Evolutionary conservation across 495 filamentous ascomycete species (phyloP).

Genomic region (Rostrohypoxylon terebratum): DNA sequence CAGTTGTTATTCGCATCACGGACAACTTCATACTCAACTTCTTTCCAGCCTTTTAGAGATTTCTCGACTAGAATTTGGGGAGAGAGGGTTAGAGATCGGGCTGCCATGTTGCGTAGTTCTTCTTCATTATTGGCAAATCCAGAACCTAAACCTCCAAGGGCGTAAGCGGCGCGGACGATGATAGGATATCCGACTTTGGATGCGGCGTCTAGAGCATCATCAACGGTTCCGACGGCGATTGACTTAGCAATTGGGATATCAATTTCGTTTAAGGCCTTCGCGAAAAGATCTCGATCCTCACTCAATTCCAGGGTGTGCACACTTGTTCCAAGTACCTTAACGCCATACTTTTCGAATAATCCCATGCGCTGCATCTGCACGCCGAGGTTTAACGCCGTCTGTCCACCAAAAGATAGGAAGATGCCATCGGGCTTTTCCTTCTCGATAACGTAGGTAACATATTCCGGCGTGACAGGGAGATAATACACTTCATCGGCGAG

Average conservation of each 20-base stretch:
- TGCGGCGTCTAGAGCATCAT: conserved; percentile 89
- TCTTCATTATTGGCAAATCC: conserved; percentile 96
- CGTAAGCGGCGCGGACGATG: conserved; percentile 96
- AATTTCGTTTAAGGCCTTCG: conserved; percentile 89
- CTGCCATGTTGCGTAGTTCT: conserved; percentile 91
- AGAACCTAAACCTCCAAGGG: conserved; percentile 93
- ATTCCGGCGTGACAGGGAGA: conserved; percentile 94
- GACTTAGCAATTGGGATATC: conserved; percentile 97
- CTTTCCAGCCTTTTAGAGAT: conserved; percentile 99
- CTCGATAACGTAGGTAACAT: conserved; percentile 96
- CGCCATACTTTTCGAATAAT: conserved; percentile 92
- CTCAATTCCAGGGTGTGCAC: conserved; percentile 93
- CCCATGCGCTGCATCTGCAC: conserved; percentile 98
- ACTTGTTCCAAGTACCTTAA: conserved; percentile 94
- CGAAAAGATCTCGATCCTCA: conserved; percentile 95
- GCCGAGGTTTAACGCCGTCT: conserved; percentile 95
- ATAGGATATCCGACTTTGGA: conserved; percentile 92
- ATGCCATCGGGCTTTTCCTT: conserved; percentile 95
- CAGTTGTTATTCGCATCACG: conserved; percentile 95
- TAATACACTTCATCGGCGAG: conserved; percentile 99
- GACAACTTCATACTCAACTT: conserved; percentile 98
- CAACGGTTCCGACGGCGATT: conserved; percentile 87
- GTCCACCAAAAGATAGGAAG: conserved; percentile 96
- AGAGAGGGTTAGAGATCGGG: conserved; percentile 91
- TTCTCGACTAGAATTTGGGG: conserved; percentile 98